Conservation (phyloP, 2,329 filamentous ascomycete genomes). For the Macrophomina phaseolina region DNA sequence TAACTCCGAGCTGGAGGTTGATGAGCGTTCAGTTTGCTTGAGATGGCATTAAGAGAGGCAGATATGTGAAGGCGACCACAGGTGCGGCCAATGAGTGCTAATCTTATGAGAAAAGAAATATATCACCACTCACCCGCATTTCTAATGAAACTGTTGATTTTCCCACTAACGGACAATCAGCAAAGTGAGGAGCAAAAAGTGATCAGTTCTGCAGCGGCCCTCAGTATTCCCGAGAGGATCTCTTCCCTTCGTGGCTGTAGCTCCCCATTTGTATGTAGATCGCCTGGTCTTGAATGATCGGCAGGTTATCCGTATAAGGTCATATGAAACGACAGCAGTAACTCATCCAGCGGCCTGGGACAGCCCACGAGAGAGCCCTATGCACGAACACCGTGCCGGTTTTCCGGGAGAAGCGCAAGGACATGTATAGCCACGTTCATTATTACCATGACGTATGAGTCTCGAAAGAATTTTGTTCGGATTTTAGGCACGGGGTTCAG, state of each 20-base stretch:
- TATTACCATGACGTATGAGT: constrained; percentile 4
- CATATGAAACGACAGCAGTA: neutral
- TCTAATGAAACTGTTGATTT: neutral
- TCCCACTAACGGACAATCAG: neutral
- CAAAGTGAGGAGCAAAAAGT: neutral
- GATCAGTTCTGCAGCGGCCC: neutral
- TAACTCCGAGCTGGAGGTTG: no score
- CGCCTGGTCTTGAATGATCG: constrained; percentile 2
- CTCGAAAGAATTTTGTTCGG: neutral
- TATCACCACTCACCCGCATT: neutral
- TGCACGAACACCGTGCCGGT: neutral
- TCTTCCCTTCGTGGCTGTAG: neutral
- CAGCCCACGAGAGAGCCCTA: neutral
- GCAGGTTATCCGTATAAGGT: constrained; percentile 2
- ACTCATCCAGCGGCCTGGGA: neutral
- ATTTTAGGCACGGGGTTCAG: neutral
- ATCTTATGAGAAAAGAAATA: neutral
- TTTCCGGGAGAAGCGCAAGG: neutral
- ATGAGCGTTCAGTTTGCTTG: no score
- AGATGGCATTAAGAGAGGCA: no score
- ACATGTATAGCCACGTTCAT: neutral
- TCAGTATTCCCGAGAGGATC: neutral
- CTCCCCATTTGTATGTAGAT: neutral
- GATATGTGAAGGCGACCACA: no score
- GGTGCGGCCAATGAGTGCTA: no score